Conservation (phyloP, 352 stramenopile genomes). For the Globisporangium apiculatum region DNA sequence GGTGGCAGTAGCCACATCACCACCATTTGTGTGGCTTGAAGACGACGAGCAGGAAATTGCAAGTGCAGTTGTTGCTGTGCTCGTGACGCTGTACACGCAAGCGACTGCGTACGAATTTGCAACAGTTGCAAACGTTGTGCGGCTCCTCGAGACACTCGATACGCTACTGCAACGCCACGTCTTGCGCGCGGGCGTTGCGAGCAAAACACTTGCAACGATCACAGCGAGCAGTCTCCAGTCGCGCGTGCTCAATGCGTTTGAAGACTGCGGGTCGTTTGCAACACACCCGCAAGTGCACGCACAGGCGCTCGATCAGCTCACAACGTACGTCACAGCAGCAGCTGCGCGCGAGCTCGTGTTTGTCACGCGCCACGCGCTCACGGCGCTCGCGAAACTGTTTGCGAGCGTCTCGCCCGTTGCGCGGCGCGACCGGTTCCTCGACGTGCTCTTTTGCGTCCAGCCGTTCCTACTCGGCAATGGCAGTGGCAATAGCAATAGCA, state of each 20-base stretch:
- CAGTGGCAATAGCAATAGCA: conserved; percentile 4
- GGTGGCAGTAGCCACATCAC: too few relatives aligned
- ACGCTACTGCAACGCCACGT: conserved; percentile 63
- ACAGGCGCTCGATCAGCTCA: conserved; percentile 61
- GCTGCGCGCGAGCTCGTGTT: conserved; percentile 49
- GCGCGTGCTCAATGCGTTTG: conserved; percentile 75
- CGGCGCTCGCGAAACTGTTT: conserved; percentile 69
- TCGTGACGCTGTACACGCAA: conserved; percentile 74
- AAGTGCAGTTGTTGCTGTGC: conserved; percentile 60
- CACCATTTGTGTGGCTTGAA: conserved; percentile 15
- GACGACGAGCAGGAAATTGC: conserved; percentile 80
- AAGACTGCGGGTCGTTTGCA: conserved; percentile 70
- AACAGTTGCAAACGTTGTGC: conserved; percentile 45
- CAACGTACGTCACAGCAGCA: conserved; percentile 48
- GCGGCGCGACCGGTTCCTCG: conserved; percentile 42
- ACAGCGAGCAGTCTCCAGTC: conserved; percentile 81
- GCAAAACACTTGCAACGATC: conserved; percentile 43
- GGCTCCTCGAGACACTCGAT: conserved; percentile 60
- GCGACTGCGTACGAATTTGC: conserved; percentile 73
- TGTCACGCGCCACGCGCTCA: conserved; percentile 72
- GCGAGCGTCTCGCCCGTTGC: conserved; percentile 51
- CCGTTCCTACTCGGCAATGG: conserved; percentile 41
- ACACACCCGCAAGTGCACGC: conserved; percentile 55
- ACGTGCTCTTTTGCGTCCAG: conserved; percentile 60
- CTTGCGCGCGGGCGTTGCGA: conserved; percentile 21